Percentiles rank a stretch among this genome's conserved stretches.
Evolutionary conservation across 179 eudicot species (phyloP).

Genomic region (Corrigiola litoralis): DNA sequence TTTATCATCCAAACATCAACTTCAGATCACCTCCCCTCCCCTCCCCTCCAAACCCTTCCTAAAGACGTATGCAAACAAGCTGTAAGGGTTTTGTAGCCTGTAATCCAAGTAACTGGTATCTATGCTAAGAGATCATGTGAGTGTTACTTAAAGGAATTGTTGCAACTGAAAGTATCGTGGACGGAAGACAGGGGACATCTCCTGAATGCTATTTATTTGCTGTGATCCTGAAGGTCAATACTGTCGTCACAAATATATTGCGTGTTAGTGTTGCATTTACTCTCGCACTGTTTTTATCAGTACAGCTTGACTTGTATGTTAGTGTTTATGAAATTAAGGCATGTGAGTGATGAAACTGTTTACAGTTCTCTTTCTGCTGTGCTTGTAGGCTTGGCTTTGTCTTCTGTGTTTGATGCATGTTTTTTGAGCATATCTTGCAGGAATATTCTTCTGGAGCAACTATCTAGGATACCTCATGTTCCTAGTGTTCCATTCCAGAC

Average conservation of each 20-base stretch:
- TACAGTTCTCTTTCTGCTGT: neutral
- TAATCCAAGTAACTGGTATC: neutral
- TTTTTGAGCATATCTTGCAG: conserved; percentile 31
- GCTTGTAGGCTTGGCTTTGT: neutral
- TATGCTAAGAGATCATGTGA: neutral
- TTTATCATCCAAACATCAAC: too few species aligned
- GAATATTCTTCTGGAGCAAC: conserved; percentile 70
- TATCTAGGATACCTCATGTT: conserved; percentile 62
- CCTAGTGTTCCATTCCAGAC: conserved; percentile 83
- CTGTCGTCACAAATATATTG: neutral
- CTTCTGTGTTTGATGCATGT: neutral
- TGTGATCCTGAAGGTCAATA: too few species aligned
- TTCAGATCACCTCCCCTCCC: too few species aligned
- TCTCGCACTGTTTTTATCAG: neutral
- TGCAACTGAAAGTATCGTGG: too few species aligned
- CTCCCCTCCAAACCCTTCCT: too few species aligned
- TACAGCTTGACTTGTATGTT: neutral
- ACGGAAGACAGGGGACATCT: too few species aligned
- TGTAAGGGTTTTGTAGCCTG: neutral
- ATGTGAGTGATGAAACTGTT: neutral
- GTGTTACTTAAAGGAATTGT: too few species aligned
- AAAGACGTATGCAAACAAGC: neutral
- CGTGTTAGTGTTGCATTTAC: neutral
- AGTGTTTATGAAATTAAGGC: neutral
- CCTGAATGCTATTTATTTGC: too few species aligned